These are phyloP conservation scores for Populus pruinosa DNA, from an alignment of 345 rosid species.

Conservation along the genomic window DNA sequence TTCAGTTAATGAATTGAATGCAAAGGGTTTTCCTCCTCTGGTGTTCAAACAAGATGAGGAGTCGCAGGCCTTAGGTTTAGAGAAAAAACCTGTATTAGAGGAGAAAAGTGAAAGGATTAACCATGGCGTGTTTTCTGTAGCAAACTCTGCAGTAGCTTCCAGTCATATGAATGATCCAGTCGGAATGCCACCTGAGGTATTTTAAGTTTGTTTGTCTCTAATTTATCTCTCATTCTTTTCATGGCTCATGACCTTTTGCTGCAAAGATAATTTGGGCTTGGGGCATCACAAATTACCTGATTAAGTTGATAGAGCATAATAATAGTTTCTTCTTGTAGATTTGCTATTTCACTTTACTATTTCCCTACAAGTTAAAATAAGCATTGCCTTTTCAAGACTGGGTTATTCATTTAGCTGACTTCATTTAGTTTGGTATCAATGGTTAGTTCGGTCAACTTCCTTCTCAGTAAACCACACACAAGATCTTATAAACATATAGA, in stretches of 20 bases:
- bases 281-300: not conserved
- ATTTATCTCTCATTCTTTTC: conserved; percentile 7
- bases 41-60: conserved; percentile 45
- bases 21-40: conserved; percentile 45
- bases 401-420: not conserved
- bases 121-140: conserved; percentile 29
- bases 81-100: conserved; percentile 33
- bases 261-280: not conserved
- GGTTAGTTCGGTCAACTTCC: not conserved
- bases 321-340: not conserved
- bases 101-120: conserved; percentile 37
- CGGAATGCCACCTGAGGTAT: conserved; percentile 96
- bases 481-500: not conserved
- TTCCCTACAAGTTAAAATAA: conserved; percentile 2
- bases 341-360: not conserved
- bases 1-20: conserved; percentile 76
- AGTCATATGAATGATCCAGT: conserved; percentile 51
- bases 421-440: not conserved
- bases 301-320: not conserved
- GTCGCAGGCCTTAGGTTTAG: conserved; percentile 30
- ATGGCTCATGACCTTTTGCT: not conserved
- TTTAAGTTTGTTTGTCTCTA: conserved; percentile 7
- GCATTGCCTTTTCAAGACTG: not conserved
- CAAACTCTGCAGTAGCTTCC: conserved; percentile 29
- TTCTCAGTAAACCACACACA: not conserved